Percentiles rank a stretch among this genome's conserved stretches.
Conservation (phyloP, 2,329 filamentous ascomycete genomes). For the Helotiales sp. region DNA sequence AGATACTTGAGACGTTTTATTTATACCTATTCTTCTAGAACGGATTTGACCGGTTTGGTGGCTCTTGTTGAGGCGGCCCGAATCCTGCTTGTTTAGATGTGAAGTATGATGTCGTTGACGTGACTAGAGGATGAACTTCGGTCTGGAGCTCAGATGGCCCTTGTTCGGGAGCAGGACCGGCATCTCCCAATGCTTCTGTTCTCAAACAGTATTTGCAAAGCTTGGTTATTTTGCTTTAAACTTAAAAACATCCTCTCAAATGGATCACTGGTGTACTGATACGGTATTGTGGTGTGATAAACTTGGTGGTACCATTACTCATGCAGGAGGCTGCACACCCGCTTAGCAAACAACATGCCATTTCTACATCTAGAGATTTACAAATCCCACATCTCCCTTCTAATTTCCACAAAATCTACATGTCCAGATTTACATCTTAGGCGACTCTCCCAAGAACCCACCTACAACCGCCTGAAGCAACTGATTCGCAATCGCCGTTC, state of each 20-base stretch:
- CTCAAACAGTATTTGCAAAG: background rate
- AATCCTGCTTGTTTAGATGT: background rate
- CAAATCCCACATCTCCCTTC: slow-evolving; percentile 2
- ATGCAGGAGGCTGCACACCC: background rate
- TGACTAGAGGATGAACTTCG: slow-evolving; percentile 22
- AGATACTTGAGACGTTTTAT: background rate
- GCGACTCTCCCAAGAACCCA: slow-evolving; percentile 62
- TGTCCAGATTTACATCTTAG: slow-evolving; percentile 36
- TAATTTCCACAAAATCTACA: slow-evolving; percentile 11
- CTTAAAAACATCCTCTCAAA: background rate
- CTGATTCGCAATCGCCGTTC: slow-evolving; percentile 91
- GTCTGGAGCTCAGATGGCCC: background rate
- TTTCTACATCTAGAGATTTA: slow-evolving; percentile 23
- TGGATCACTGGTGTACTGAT: background rate
- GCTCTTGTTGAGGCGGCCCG: slow-evolving; percentile 2
- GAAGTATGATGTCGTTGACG: slow-evolving; percentile 18
- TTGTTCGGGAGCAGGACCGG: background rate
- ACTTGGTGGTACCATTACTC: background rate
- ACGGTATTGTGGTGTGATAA: background rate
- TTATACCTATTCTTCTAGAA: background rate
- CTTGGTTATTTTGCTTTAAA: background rate
- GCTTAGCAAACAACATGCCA: background rate
- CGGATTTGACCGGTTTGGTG: slow-evolving; percentile 1
- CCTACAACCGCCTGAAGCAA: slow-evolving; percentile 79
- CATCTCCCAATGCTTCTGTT: background rate